Base-by-base conservation (phyloP, 768 basidiomycete species). In the Exidia glandulosa region DNA sequence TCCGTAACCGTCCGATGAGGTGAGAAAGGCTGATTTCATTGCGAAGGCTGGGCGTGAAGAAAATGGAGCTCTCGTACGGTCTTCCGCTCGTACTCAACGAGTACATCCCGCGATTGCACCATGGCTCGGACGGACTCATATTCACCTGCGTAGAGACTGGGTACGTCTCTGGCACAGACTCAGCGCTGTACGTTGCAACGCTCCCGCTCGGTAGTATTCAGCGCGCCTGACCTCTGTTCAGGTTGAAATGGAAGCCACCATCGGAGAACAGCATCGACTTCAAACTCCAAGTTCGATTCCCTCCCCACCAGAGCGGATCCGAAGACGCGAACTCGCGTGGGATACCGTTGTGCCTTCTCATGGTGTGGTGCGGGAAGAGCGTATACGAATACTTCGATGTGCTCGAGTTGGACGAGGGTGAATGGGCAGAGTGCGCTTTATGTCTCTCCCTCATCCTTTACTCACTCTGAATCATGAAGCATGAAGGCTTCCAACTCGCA, bases 221-320 rank as follows among this genome's bases (percentile, higher is more conserved):
- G 62, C 55, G 54, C 52, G 3, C 12, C 32, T 27, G 63, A 54
- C 19, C 33, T 57, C 30, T 64, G 16, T 30, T 30, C 66, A 98
- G 95, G 63, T 72, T 99, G 68, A 99, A 99, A 73, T 99, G 96
- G 96, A 99, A 99, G 71, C 94, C 94, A 1, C 94, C 96, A 0
- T 90, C 88, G 2, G 95, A 98, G 69, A 99, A 99, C 70, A 94
- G 94, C 1, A 87, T 98, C 66, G 96, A 99, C 72, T 98, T 99
- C 78, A 92, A 93, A 70, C 86, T 98, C 32, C 81, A 94, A 56
- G 76, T 99, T n/a, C 86, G 92, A 32, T 99, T 98, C 70, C 94
- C 95, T 1, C 83, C 92, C n/a, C n/a, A n/a, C 92, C 9, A 68
- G 70, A 16, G 73, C 74, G 27, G 71, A 85, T 57, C 77, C 81